Evolutionary conservation across 352 stramenopile species (phyloP).

Genomic region (Phytopythium litorale): DNA sequence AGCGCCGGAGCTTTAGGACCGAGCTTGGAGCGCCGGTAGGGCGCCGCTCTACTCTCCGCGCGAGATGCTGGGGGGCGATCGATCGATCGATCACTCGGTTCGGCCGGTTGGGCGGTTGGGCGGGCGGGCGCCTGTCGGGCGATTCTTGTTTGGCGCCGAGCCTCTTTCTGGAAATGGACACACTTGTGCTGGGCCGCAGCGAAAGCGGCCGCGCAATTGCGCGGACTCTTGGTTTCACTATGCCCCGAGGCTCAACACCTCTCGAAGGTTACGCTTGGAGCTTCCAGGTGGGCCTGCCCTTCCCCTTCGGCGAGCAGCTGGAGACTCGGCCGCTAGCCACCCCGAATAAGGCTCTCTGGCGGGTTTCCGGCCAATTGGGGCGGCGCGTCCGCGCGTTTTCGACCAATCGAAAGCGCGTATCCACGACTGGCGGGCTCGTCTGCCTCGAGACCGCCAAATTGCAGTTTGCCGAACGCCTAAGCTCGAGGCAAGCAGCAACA

Average conservation of each 20-base stretch:
- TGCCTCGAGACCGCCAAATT: background rate
- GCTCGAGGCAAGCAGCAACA: background rate
- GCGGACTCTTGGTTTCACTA: too few species aligned
- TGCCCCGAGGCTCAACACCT: background rate
- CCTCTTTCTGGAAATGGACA: slow-evolving; percentile 5
- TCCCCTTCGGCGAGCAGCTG: background rate
- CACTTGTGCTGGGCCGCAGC: background rate
- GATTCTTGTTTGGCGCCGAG: background rate
- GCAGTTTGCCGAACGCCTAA: too few species aligned
- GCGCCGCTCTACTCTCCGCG: background rate
- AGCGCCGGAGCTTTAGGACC: background rate
- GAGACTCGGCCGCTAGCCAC: background rate
- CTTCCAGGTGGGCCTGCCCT: background rate
- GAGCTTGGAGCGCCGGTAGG: background rate
- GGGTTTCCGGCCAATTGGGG: background rate
- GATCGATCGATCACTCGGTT: background rate
- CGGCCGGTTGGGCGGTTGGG: background rate
- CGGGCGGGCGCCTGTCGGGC: too few species aligned
- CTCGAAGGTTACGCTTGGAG: slow-evolving; percentile 1
- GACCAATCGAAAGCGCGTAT: background rate
- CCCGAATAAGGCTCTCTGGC: background rate
- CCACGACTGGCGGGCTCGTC: background rate
- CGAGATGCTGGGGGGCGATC: background rate
- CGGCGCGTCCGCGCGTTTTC: background rate
- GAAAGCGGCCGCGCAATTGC: background rate